Conservation (phyloP, 1,139 yeast species). For the Zygoascus sp. region DNA sequence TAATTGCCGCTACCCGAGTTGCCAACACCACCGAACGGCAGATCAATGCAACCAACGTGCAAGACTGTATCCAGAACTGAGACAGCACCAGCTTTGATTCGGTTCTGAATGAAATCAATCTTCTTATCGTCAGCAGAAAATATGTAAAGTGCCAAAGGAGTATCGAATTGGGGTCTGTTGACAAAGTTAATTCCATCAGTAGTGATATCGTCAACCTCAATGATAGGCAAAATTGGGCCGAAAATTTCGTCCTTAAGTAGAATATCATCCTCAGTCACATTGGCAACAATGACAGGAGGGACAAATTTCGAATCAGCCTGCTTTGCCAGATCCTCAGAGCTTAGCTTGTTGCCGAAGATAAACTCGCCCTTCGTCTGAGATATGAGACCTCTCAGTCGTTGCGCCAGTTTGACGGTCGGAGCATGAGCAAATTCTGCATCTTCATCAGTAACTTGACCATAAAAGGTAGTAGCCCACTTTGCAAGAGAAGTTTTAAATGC, state of each 20-base stretch:
- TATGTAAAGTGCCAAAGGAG: constrained; percentile 83
- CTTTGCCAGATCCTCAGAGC: not conserved
- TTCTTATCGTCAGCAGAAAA: constrained; percentile 56
- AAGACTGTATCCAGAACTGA: constrained; percentile 67
- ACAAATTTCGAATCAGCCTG: constrained; percentile 43
- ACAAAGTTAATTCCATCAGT: constrained; percentile 48
- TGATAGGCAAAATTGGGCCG: constrained; percentile 80
- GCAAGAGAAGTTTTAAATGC: constrained; percentile 48
- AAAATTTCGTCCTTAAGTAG: constrained; percentile 75
- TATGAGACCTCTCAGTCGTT: constrained; percentile 46
- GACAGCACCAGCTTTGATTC: constrained; percentile 71
- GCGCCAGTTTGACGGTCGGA: constrained; percentile 56
- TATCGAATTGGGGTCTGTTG: constrained; percentile 50
- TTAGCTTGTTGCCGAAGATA: constrained; percentile 7
- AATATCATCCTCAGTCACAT: constrained; percentile 61
- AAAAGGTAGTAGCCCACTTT: constrained; percentile 45
- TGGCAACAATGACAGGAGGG: constrained; percentile 65
- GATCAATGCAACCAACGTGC: constrained; percentile 64
- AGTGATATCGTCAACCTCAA: constrained; percentile 50
- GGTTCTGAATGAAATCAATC: constrained; percentile 46
- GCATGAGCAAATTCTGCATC: constrained; percentile 51
- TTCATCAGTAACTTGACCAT: constrained; percentile 38
- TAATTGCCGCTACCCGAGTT: constrained; percentile 66
- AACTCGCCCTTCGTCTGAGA: constrained; percentile 54
- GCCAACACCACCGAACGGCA: constrained; percentile 95